These are phyloP conservation scores for Globisporangium heterothallicum DNA, from an alignment of 352 stramenopile genomes.

Conservation along the genomic window DNA sequence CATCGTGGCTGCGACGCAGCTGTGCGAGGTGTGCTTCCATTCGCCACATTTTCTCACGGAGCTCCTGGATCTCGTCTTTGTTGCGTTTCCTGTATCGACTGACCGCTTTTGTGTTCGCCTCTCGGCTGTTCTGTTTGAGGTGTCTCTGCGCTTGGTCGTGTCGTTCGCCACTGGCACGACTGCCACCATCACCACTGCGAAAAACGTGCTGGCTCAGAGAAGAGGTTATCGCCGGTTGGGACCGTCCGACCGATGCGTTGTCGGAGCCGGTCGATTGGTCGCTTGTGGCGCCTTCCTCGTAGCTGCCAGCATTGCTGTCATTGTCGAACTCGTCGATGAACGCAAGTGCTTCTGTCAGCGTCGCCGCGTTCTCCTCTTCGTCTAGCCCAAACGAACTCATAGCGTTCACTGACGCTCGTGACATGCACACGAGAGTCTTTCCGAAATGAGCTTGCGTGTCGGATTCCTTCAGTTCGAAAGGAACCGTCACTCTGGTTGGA, in stretches of 20 bases:
- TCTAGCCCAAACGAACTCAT: not conserved
- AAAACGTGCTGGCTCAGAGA: no score
- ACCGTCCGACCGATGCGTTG: no score
- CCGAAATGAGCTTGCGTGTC: no score
- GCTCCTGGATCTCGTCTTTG: not conserved
- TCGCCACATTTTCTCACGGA: not conserved
- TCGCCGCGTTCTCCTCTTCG: not conserved
- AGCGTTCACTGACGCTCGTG: no score
- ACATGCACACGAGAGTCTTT: no score
- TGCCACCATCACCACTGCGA: no score
- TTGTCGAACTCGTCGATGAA: conserved; percentile 1
- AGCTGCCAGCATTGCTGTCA: no score
- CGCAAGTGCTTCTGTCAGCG: conserved; percentile 2
- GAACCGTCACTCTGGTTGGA: no score
- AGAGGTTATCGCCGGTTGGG: no score
- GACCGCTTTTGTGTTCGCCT: not conserved
- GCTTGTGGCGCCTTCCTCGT: no score
- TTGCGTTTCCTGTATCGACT: not conserved
- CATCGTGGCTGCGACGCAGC: not conserved
- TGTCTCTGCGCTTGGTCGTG: not conserved
- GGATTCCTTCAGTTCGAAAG: no score
- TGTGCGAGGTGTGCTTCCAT: not conserved
- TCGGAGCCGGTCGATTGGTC: no score
- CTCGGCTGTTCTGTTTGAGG: not conserved
- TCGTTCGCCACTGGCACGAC: not conserved